Evolutionary conservation across 495 filamentous ascomycete genomes (phyloP), one percentile per base, ranked within the genome.

Genomic region (Neurospora hispaniola): DNA sequence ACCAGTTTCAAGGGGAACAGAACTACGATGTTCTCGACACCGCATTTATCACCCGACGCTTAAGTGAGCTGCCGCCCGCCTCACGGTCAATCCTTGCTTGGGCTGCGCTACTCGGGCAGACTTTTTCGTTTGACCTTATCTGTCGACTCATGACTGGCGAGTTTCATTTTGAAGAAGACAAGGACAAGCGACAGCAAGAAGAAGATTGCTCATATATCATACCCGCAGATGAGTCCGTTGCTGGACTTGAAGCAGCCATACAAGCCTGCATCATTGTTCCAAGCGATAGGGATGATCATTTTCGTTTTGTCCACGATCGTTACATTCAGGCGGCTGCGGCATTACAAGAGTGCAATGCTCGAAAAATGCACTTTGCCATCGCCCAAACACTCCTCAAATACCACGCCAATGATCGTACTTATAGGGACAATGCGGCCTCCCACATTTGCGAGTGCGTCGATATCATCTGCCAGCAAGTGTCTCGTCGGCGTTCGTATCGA

Each of bases 341-440:
- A 3, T 83, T 97, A 71, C 88, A 86, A 46, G 90, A 94, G 81
- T 90, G 88, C 74, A 88, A 92, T 72, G 83, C 88, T 31, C 82
- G 88, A 70, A 90, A 90, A 77, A 97, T 97, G 94, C 93, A 97
- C 80, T 97, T 93, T 74, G 87, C 92, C 54, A 91, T 97, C 72
- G 92, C 92, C 0, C 89, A 92, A 76, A 90, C 88, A 0, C 87
- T 96, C 75, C 88, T 93, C 80, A 90, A 92, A 72, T 88, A 93
- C 74, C 87, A 88, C 71, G 82, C 85, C 54, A 78, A 85, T 14
- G 87, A 91, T 68, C 83, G 86, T 12, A 84, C 84, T 71, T 76
- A 80, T 6, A 86, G 87, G n/a, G 92, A 94, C 75, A 88, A 86
- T 48, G 89, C 89, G 70, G 91, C 92, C 44, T 86, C 89, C 18